phyloP scores from a whole-genome alignment of 345 rosid genomes.

The Eucalyptus sp. region DNA sequence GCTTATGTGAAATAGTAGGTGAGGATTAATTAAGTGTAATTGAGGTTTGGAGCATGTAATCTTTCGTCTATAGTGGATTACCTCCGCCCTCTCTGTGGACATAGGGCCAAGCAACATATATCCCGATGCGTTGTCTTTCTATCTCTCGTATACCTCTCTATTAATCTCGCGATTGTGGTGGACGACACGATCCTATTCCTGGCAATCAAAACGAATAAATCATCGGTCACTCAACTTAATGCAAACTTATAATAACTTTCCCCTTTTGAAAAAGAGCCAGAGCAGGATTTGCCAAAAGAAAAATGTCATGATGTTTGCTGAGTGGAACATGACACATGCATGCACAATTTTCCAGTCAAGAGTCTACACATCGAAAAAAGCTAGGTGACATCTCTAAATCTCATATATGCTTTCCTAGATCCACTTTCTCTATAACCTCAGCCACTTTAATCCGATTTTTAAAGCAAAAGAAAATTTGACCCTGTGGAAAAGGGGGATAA shows the following conservation, averaged over 20 bases:
- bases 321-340: neutral
- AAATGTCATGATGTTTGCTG: neutral
- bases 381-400: neutral
- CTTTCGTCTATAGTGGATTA: neutral
- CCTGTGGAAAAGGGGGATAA: neutral
- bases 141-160: neutral
- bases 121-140: neutral
- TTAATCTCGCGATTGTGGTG: neutral
- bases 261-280: neutral
- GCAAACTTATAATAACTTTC: neutral
- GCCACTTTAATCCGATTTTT: neutral
- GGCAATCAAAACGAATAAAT: neutral
- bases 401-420: neutral
- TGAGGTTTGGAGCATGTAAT: neutral
- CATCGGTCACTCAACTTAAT: neutral
- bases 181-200: neutral
- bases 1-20: neutral
- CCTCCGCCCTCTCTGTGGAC: neutral
- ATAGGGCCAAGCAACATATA: neutral
- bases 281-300: neutral
- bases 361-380: neutral
- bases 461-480: neutral
- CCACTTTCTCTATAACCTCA: neutral
- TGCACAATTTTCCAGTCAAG: neutral
- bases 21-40: neutral